Conservation (phyloP, 495 filamentous ascomycete species). For the Schizothecium vesticola region DNA sequence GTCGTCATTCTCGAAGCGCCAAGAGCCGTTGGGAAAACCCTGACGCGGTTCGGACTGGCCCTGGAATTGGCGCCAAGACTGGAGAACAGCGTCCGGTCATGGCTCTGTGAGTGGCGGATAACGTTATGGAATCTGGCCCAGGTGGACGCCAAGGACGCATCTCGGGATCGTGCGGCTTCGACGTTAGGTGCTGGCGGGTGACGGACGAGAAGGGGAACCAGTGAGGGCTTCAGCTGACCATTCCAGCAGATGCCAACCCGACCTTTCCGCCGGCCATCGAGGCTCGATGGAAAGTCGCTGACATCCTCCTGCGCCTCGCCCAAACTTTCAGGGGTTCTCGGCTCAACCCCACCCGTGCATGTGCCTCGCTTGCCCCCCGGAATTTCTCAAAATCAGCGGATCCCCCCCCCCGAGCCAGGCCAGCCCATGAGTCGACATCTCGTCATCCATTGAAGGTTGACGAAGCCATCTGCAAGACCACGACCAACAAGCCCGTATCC, state of each 20-base stretch:
- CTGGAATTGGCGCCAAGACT: not conserved
- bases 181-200: not conserved
- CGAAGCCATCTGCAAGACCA: not conserved
- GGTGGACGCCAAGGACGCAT: not conserved
- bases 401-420: not conserved
- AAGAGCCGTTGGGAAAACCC: not conserved
- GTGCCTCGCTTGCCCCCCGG: not conserved
- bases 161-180: not conserved
- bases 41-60: not conserved
- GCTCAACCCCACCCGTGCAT: not conserved
- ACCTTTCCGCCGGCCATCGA: not conserved
- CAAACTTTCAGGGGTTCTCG: not conserved
- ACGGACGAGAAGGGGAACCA: not conserved
- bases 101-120: not conserved
- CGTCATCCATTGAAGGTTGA: constrained; percentile 2
- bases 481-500: no score
- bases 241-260: not conserved
- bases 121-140: not conserved
- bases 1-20: not conserved
- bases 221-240: not conserved
- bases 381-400: not conserved
- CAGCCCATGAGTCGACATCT: not conserved
- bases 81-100: not conserved
- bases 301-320: not conserved
- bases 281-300: not conserved